Percentiles rank a stretch among this genome's conserved stretches.
These are phyloP conservation scores for Tetrahymena elliotti DNA, from an alignment of 73 alveolate species.

Conservation along the genomic window DNA sequence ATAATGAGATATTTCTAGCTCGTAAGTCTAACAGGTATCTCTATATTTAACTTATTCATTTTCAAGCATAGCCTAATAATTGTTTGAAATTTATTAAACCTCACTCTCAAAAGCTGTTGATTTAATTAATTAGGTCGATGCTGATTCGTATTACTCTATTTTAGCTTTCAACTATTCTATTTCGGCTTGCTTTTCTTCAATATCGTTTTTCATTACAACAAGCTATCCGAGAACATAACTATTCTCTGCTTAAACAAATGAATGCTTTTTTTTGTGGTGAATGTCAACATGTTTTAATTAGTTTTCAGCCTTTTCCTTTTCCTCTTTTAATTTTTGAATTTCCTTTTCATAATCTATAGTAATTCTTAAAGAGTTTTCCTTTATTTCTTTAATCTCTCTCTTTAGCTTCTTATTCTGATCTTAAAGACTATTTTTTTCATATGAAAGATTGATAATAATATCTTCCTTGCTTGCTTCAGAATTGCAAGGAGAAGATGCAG, in stretches of 20 bases:
- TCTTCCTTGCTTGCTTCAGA: not conserved
- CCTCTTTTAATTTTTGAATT: not conserved
- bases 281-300: not conserved
- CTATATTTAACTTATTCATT: not conserved
- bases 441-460: not conserved
- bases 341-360: not conserved
- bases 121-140: not conserved
- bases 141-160: not conserved
- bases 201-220: not conserved
- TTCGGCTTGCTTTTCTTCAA: not conserved
- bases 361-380: not conserved
- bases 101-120: not conserved
- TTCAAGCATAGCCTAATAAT: not conserved
- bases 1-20: not conserved
- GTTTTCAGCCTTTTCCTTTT: not conserved
- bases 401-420: not conserved
- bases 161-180: not conserved
- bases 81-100: not conserved
- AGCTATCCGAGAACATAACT: not conserved
- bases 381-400: not conserved
- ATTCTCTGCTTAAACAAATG: not conserved
- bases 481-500: not conserved
- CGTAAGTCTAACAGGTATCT: not conserved
- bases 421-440: not conserved
- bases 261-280: not conserved